These are phyloP conservation scores for Microdochium bolleyi DNA, from an alignment of 2,329 filamentous ascomycete genomes.

Conservation along the genomic window DNA sequence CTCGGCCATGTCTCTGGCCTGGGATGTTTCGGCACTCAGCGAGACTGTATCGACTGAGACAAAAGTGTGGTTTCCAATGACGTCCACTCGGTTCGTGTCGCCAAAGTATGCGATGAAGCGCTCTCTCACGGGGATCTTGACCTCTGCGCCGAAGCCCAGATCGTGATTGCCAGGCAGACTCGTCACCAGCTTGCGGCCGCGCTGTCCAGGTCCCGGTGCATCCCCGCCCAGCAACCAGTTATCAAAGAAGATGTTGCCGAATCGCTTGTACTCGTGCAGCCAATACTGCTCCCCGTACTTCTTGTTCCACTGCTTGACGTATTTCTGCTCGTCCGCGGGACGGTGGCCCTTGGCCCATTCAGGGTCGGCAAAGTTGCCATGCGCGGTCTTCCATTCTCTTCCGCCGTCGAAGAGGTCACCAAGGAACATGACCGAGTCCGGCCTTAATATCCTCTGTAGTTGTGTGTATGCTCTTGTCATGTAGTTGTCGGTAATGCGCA, in stretches of 20 bases:
- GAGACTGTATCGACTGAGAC: constrained; percentile 88
- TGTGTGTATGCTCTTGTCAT: constrained; percentile 74
- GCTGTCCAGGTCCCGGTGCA: constrained; percentile 47
- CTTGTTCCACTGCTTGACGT: constrained; percentile 59
- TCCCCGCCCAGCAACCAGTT: constrained; percentile 54
- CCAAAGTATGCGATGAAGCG: constrained; percentile 87
- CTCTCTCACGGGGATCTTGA: constrained; percentile 72
- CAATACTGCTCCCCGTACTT: constrained; percentile 78
- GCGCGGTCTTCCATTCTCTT: constrained; percentile 79
- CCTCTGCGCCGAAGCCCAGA: constrained; percentile 78
- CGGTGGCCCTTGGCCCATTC: constrained; percentile 45
- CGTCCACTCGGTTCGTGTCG: constrained; percentile 80
- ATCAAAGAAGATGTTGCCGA: constrained; percentile 76
- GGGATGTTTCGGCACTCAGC: constrained; percentile 61
- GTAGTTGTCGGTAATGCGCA: constrained; percentile 76
- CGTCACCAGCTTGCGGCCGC: constrained; percentile 70
- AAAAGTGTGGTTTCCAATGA: constrained; percentile 92
- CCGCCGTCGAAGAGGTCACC: constrained; percentile 95
- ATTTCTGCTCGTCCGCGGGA: constrained; percentile 42
- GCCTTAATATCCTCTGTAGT: constrained; percentile 67
- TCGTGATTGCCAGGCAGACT: constrained; percentile 94
- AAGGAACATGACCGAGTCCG: constrained; percentile 83
- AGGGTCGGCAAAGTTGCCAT: constrained; percentile 51
- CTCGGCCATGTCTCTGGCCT: constrained; percentile 41
- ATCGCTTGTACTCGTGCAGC: constrained; percentile 79